phyloP scores from a whole-genome alignment of 257 asterid genomes.

The Asclepias syriaca region DNA sequence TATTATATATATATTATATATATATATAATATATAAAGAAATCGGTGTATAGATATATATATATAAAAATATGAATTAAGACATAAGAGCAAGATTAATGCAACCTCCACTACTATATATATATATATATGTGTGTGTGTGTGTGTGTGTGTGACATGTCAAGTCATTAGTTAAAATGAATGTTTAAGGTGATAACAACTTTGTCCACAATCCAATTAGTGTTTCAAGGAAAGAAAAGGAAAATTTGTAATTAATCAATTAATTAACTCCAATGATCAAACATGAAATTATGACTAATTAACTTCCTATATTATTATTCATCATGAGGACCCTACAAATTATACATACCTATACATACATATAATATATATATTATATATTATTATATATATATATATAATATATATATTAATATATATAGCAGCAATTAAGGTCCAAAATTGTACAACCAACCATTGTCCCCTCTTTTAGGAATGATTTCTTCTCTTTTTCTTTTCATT shows the following conservation, averaged over 20 bases:
- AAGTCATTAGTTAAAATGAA: background rate
- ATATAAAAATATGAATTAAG: background rate
- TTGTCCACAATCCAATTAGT: background rate
- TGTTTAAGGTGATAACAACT: background rate
- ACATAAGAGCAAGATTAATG: background rate
- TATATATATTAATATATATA: no score
- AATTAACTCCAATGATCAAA: slow-evolving; percentile 5
- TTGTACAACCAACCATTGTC: slow-evolving; percentile 18
- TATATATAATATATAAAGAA: no score
- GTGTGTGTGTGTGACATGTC: background rate
- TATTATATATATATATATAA: no score
- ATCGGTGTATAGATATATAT: no score
- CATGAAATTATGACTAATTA: slow-evolving; percentile 14
- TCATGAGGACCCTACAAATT: slow-evolving; percentile 4
- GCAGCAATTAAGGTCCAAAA: slow-evolving; percentile 12
- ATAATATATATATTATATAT: no score
- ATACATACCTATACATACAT: no score
- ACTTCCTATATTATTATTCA: background rate
- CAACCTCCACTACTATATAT: background rate
- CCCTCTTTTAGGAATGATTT: slow-evolving; percentile 14
- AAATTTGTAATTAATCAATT: background rate
- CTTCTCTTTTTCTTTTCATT: background rate
- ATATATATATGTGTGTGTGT: background rate
- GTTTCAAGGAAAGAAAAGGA: no score
- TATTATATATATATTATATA: no score